Base-by-base conservation (phyloP, 2,329 filamentous ascomycete genomes). In the Xylaria sp. region DNA sequence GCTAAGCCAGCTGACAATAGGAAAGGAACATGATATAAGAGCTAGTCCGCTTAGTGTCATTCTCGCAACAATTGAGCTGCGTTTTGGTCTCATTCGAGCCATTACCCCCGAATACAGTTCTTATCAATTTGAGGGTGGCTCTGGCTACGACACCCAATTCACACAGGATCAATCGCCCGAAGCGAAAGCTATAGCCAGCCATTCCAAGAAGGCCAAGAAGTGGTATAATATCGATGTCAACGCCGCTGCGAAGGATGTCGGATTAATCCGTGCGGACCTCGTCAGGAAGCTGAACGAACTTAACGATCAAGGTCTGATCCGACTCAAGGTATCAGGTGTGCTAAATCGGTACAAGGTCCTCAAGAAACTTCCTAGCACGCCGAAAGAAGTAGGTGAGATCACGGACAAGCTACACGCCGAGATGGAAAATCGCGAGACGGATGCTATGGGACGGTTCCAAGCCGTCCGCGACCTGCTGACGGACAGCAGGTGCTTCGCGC, bases 51-150 rank as follows among this genome's bases (percentile, higher is more conserved):
- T 90, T 6, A 78, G 79, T 45, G 84, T 86, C 59, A 82, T 90
- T 18, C 88, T 89, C 60, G 86, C 88, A 0, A 83, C 86, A n/a
- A 78, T 91, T 1, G 89, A 91, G 73, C 79, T 90, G 4, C 84
- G 83, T 2, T 89, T 88, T 67, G 80, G 80, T 0, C 79, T 90
- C 0, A 80, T 90, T 34, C 82, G 88, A 25, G 87, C 84, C 18
- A 84, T 83, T 20, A 90, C 83, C 0, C 86, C 84, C 0, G 85
- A 88, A 46, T 90, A 89, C 67, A 84, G 81, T 8, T 79, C 81
- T 1, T 90, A 90, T 75, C 81, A 81, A 36, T 90, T 84, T 71
- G 80, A 80, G 53, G 76, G 78, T 13, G 78, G 70, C 2, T 52
- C 70, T 0, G 72, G 59, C 1, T 83, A 85, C 62, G 68, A 74